Base-by-base conservation (phyloP, 768 basidiomycete species). In the Termitomyces sp. region DNA sequence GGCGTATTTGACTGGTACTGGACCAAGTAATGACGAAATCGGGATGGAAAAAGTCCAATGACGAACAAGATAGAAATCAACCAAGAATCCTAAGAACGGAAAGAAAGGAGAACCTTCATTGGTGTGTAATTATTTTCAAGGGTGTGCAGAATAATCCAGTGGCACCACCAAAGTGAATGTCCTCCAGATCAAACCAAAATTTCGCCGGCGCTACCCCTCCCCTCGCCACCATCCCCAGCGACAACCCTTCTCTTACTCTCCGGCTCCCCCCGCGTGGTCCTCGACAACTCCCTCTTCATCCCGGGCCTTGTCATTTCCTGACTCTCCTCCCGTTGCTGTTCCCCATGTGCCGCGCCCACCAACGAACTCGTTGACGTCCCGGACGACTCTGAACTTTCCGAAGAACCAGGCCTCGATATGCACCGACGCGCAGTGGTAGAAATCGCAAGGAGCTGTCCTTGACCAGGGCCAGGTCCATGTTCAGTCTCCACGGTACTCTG, bases 211-310 rank as follows among this genome's bases (percentile, higher is more conserved):
- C 24, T 46, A 44, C 22, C 22, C 5, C 36, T 28, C 47, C 46
- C 5, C 3, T 41, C 40, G 8, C 22, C 20, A 24, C 43, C 11
- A 13, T 13, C 22, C 11, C 20, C 43, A 13, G 11, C 22, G 0
- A 41, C 28, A 49, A 38, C n/a, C 30, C 55, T 56, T 38, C 55
- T 49, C 47, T 56, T 49, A 33, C 55, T 56, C 47, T 49, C 47
- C 2, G 47, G 47, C 45, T 47, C 46, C 7, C 20, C 55, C 36
- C 5, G 13, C n/a, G 32, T 22, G 5, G 35, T 13, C 32, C 8
- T 20, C 30, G 55, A 28, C 35, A 56, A 40, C 10, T 20, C 55
- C 22, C 55, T 49, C 55, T 56, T 56, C 28, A 49, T 47, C 33
- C 11, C 18, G 3, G 40, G 40, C 40, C 38, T 16, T 16, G 16